These are phyloP conservation scores for Boletellus emodensis DNA, from an alignment of 768 basidiomycete genomes.

Conservation along the genomic window DNA sequence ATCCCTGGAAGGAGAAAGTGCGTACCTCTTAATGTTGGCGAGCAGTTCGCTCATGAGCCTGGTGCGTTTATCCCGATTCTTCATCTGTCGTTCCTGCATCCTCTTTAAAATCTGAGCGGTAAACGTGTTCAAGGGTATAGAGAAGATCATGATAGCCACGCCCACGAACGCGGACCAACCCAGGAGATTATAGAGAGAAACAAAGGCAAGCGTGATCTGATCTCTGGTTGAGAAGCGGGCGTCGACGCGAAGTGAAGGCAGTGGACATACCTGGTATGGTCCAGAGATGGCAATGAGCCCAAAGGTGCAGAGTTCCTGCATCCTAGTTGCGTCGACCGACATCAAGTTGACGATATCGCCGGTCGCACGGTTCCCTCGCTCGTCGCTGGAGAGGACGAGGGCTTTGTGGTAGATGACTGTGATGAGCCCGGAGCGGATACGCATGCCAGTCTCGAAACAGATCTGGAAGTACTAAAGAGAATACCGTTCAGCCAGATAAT, in stretches of 20 bases:
- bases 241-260: background rate
- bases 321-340: constrained; percentile 77
- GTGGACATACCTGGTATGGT: constrained; percentile 66
- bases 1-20: background rate
- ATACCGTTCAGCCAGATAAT: background rate
- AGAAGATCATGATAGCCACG: constrained; percentile 82
- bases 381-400: constrained; percentile 81
- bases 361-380: constrained; percentile 63
- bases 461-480: constrained; percentile 73
- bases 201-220: constrained; percentile 81
- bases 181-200: constrained; percentile 84
- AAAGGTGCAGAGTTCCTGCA: constrained; percentile 80
- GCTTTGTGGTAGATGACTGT: constrained; percentile 84
- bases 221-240: background rate
- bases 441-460: constrained; percentile 84
- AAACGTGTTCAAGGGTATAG: constrained; percentile 68
- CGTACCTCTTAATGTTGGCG: constrained; percentile 80
- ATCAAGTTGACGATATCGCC: constrained; percentile 96
- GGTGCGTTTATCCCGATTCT: constrained; percentile 81
- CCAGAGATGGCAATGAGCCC: constrained; percentile 84
- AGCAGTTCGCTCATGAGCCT: constrained; percentile 92
- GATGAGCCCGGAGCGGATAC: constrained; percentile 87
- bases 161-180: constrained; percentile 92
- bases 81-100: constrained; percentile 90
- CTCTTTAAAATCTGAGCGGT: constrained; percentile 68